phyloP scores from a whole-genome alignment of 495 filamentous ascomycete genomes.

The Pseudomonodictys pantanalensis region DNA sequence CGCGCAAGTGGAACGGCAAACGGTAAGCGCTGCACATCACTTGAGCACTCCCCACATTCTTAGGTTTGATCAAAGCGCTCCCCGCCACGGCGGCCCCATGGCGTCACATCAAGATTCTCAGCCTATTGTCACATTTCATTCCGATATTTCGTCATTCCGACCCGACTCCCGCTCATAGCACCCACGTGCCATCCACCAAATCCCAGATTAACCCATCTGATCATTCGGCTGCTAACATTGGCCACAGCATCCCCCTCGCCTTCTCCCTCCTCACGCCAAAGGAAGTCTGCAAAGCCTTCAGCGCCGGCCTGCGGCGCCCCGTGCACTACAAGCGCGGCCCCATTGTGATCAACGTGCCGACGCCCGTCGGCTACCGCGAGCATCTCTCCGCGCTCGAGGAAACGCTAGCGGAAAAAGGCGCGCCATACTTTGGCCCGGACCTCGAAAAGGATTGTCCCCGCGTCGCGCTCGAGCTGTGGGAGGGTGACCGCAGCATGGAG shows the following conservation, averaged over 20 bases:
- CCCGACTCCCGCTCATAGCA: too few relatives aligned
- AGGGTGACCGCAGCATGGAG: slow-evolving; percentile 84
- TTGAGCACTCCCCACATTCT: slow-evolving; percentile 17
- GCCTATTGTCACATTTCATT: background rate
- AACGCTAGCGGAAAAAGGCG: slow-evolving; percentile 59
- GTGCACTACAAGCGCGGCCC: slow-evolving; percentile 73
- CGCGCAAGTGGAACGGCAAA: slow-evolving; percentile 77
- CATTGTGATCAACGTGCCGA: slow-evolving; percentile 79
- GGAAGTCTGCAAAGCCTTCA: slow-evolving; percentile 78
- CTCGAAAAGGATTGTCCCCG: slow-evolving; percentile 61
- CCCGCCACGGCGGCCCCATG: background rate
- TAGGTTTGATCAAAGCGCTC: background rate
- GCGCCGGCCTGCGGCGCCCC: slow-evolving; percentile 69
- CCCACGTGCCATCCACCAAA: background rate
- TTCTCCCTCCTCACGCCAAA: slow-evolving; percentile 84
- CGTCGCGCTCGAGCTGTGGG: slow-evolving; percentile 78
- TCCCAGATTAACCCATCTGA: too few relatives aligned
- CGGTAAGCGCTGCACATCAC: slow-evolving; percentile 50
- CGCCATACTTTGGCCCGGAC: slow-evolving; percentile 68
- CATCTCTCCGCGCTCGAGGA: slow-evolving; percentile 72
- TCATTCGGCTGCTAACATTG: slow-evolving; percentile 5
- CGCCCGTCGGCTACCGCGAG: slow-evolving; percentile 84
- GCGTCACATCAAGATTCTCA: background rate
- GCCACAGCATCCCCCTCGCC: slow-evolving; percentile 74
- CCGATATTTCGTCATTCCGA: too few relatives aligned